Percentiles rank a stretch among this genome's conserved stretches.
Evolutionary conservation across 176 grass and related monocot species (phyloP).

Genomic region (Otatea glauca): DNA sequence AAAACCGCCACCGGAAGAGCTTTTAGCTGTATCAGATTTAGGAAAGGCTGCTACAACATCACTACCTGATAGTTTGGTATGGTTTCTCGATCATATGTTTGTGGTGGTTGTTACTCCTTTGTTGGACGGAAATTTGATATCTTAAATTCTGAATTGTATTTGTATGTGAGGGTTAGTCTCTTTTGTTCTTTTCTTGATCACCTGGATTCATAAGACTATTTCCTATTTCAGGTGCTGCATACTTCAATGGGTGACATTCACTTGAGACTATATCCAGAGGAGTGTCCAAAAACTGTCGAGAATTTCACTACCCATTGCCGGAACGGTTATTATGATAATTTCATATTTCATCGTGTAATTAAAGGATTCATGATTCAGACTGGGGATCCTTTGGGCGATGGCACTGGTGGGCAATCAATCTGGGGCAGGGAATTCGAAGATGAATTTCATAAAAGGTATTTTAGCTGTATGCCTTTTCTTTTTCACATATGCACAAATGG

Average conservation of each 20-base stretch:
- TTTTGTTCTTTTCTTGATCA: background rate
- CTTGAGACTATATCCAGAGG: conserved; percentile 93
- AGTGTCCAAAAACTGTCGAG: conserved; percentile 99
- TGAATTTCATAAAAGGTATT: conserved; percentile 96
- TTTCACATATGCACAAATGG: conserved; percentile 4
- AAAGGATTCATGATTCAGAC: conserved; percentile 98
- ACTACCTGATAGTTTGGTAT: conserved; percentile 91
- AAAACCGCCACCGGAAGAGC: conserved; percentile 95
- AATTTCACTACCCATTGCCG: conserved; percentile 98
- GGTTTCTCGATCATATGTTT: conserved; percentile 26
- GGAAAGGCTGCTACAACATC: conserved; percentile 86
- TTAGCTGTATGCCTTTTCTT: background rate
- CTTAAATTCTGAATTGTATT: background rate
- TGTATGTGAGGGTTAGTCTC: background rate
- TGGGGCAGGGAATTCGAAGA: conserved; percentile 99
- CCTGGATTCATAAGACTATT: conserved; percentile 18
- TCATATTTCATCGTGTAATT: conserved; percentile 97
- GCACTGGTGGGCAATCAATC: conserved; percentile 97
- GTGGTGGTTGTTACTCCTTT: background rate
- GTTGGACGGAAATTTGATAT: conserved; percentile 6
- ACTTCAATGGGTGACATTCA: conserved; percentile 97
- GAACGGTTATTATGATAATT: conserved; percentile 98
- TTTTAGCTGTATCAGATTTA: conserved; percentile 90
- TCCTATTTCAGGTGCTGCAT: conserved; percentile 75
- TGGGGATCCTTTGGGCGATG: conserved; percentile 96